Conservation (phyloP, 2,329 filamentous ascomycete species). For the Calycina herbarum region DNA sequence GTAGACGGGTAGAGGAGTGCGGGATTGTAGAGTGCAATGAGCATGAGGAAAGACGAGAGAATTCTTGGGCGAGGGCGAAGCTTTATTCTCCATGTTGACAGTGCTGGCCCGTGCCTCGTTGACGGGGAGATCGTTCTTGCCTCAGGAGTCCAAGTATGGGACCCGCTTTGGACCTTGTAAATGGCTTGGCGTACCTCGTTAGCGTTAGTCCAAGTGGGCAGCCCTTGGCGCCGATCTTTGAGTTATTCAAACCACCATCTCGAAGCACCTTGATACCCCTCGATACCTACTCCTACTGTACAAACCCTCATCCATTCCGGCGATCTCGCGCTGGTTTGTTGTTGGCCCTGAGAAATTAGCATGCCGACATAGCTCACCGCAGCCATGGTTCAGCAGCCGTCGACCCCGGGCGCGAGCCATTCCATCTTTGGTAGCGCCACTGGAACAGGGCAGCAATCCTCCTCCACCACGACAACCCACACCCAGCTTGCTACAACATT, state of each 20-base stretch:
- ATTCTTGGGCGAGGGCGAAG: constrained; percentile 1
- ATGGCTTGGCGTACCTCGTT: no score
- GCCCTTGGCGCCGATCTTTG: no score
- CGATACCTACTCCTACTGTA: no score
- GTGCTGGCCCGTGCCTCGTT: constrained; percentile 21
- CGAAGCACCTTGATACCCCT: no score
- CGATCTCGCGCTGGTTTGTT: not conserved
- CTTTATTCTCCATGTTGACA: constrained; percentile 16
- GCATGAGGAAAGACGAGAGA: constrained; percentile 31
- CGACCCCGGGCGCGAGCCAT: constrained; percentile 44
- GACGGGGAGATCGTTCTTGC: constrained; percentile 10
- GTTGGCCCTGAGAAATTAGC: constrained; percentile 6
- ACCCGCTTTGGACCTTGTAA: no score
- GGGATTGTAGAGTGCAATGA: constrained; percentile 34
- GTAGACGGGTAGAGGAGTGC: constrained; percentile 35
- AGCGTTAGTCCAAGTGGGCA: no score
- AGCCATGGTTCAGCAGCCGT: constrained; percentile 46
- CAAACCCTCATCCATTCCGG: no score
- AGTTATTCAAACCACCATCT: not conserved
- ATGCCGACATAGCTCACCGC: constrained; percentile 23
- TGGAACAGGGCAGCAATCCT: not conserved
- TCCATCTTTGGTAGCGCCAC: constrained; percentile 48
- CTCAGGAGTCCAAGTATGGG: not conserved
- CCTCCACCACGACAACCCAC: constrained; percentile 7
- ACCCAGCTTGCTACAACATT: constrained; percentile 25